These are phyloP conservation scores for Setaria viridis DNA, from an alignment of 202 grass and related monocot species.

Conservation along the genomic window DNA sequence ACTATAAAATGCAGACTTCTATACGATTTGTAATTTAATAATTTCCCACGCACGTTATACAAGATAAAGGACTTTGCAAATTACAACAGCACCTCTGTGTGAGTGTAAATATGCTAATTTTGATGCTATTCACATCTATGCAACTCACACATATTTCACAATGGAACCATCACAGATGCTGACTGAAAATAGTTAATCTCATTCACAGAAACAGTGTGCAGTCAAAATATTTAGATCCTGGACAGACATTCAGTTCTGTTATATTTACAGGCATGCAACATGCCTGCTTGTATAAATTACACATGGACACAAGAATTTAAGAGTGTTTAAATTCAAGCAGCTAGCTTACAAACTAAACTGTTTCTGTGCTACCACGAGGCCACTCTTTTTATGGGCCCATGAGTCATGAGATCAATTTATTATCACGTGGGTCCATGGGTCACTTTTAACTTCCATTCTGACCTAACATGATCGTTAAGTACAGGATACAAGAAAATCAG, in stretches of 20 bases:
- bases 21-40: neutral
- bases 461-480: neutral
- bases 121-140: neutral
- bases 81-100: neutral
- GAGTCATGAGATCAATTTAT: neutral
- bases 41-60: too few relatives aligned
- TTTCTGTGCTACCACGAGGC: neutral
- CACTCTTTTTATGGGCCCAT: neutral
- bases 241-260: neutral
- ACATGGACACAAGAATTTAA: neutral
- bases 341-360: neutral
- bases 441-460: neutral
- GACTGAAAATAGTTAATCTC: neutral
- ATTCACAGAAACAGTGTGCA: too few relatives aligned
- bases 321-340: neutral
- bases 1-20: neutral
- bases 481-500: neutral
- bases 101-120: neutral
- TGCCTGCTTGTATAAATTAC: neutral
- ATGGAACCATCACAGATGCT: neutral
- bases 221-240: neutral
- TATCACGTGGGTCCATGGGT: neutral
- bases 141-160: neutral
- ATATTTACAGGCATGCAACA: slow-evolving; percentile 18
- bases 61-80: neutral